Evolutionary conservation across 768 basidiomycete species (phyloP), one percentile per base, ranked within the genome.

Genomic region (Hygrophorus pudorinus): DNA sequence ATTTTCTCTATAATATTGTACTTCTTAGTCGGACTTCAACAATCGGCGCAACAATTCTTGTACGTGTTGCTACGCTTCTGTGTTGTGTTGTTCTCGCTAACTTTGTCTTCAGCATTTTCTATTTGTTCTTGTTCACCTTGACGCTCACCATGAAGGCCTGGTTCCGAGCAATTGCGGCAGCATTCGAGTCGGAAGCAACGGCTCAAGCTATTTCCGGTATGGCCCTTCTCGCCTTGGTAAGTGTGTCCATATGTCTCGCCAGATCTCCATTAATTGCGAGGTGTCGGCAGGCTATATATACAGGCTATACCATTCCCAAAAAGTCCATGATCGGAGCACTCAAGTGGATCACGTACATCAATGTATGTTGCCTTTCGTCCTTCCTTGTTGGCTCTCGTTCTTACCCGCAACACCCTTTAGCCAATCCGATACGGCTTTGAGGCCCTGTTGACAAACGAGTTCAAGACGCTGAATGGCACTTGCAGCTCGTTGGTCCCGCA

Each of bases 361-460:
- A 81, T 37, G 79, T 74, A 48, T 49, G 68, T 52, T 14, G 4
- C 31, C 17, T 41, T 11, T 29, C 27, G n/a, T 6, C 17, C 4
- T 17, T 3, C 12, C 17, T 47, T 2, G 50, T 33, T 36, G 34
- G 7, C 44, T 21, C 42, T 14, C 12, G 38, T 40, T 50, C 61
- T 50, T 56, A 14, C n/a, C 35, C 30, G n/a, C 53, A 24, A n/a
- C n/a, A n/a, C 52, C 42, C 58, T 56, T 58, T 53, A 80, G 79
- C 71, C 89, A 43, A 48, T 87, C 30, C 72, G 66, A 2, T 90
- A 79, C 55, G 81, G 75, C 0, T 91, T 92, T 57, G 84, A 89
- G 48, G 68, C 73, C 0, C 59, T 91, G 33, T 68, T 93, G 57
- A 68, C 75, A 16, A 93, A 91, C 61, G 88, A 94, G 59, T 91